Conservation (phyloP, 768 basidiomycete species). For the Epithele typhae region DNA sequence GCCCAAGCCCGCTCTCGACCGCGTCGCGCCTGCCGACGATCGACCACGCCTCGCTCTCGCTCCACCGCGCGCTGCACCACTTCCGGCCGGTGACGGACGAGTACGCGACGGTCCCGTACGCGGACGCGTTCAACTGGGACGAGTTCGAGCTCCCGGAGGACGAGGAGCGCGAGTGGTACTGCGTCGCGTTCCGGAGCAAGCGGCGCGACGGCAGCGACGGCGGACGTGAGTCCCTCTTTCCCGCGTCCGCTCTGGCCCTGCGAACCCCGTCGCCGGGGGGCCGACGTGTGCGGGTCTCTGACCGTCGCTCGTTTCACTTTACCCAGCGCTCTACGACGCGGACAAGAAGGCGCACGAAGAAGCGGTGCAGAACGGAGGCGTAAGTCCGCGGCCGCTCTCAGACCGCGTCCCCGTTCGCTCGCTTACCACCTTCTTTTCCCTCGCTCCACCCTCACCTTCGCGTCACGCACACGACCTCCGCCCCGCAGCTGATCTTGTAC, state of each 20-base stretch:
- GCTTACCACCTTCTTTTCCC: neutral
- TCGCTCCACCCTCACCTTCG: neutral
- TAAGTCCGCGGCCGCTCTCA: constrained; percentile 32
- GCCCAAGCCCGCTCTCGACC: constrained; percentile 48
- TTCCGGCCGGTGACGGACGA: constrained; percentile 57
- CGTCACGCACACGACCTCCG: neutral
- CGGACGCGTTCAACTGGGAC: constrained; percentile 85
- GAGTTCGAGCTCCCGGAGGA: constrained; percentile 62
- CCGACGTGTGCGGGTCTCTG: neutral
- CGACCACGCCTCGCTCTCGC: constrained; percentile 75
- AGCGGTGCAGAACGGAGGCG: constrained; percentile 82
- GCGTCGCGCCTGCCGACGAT: constrained; percentile 79
- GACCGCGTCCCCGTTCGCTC: neutral
- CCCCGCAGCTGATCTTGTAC: constrained; percentile 71
- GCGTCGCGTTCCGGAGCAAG: constrained; percentile 83
- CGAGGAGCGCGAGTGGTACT: constrained; percentile 86
- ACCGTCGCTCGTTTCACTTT: neutral
- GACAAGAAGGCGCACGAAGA: constrained; percentile 90
- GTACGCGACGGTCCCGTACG: constrained; percentile 66
- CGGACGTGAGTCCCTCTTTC: constrained; percentile 40
- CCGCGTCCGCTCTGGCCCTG: neutral
- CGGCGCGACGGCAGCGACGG: constrained; percentile 70
- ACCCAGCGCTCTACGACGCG: constrained; percentile 77
- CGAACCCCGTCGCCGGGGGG: neutral
- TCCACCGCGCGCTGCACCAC: constrained; percentile 81